Evolutionary conservation across 495 filamentous ascomycete genomes (phyloP).

Genomic region (Hypoxylon fuscum): DNA sequence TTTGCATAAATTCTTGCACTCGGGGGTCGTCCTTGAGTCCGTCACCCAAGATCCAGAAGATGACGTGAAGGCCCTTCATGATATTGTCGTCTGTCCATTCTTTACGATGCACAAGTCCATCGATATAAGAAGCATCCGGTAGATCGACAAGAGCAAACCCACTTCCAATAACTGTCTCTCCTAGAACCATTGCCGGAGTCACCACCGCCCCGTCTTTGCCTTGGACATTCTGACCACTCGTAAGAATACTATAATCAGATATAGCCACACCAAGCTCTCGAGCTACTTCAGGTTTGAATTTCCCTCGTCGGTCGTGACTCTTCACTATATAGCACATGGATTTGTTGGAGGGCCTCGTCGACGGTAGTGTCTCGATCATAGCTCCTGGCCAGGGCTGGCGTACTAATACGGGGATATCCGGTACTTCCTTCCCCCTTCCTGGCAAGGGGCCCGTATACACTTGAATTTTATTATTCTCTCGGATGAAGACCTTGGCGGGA

Average conservation of each 20-base stretch:
- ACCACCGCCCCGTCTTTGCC: conserved; percentile 65
- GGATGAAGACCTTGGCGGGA: conserved; percentile 74
- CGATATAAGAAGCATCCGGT: conserved; percentile 72
- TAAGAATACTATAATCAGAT: conserved; percentile 62
- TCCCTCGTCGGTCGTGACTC: conserved; percentile 76
- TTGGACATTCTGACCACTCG: conserved; percentile 59
- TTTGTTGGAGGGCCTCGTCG: conserved; percentile 66
- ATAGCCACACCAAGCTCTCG: conserved; percentile 63
- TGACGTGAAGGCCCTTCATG: conserved; percentile 69
- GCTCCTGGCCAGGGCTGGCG: conserved; percentile 86
- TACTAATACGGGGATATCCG: conserved; percentile 77
- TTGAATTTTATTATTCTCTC: conserved; percentile 68
- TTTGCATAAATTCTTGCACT: conserved; percentile 73
- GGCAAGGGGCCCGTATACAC: conserved; percentile 73
- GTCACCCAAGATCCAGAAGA: conserved; percentile 83
- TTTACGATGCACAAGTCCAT: conserved; percentile 67
- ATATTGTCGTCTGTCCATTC: conserved; percentile 77
- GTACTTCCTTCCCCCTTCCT: conserved; percentile 55
- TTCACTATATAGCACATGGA: conserved; percentile 88
- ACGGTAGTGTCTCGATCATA: conserved; percentile 67
- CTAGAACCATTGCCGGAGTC: conserved; percentile 62
- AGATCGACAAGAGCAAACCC: conserved; percentile 86
- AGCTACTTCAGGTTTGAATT: conserved; percentile 75
- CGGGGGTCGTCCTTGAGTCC: conserved; percentile 68
- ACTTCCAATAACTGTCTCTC: conserved; percentile 40